These are phyloP conservation scores for Cytospora schulzeri DNA, from an alignment of 2,329 filamentous ascomycete genomes.

Conservation along the genomic window DNA sequence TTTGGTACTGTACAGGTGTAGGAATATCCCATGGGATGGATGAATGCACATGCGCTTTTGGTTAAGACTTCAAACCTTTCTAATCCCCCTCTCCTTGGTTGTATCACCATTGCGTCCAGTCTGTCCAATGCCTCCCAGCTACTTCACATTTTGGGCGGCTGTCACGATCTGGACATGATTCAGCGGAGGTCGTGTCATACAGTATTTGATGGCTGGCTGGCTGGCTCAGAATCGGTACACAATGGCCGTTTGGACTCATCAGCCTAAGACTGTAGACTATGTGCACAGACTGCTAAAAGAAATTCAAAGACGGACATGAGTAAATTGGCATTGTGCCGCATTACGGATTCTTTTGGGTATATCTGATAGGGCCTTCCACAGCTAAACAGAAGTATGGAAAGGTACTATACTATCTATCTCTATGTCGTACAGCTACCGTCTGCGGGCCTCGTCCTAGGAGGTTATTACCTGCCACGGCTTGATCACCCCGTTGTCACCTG, in stretches of 20 bases:
- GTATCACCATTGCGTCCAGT: neutral
- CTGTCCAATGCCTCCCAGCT: neutral
- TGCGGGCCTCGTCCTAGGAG: constrained; percentile 3
- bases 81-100: neutral
- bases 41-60: constrained; percentile 21
- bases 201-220: neutral
- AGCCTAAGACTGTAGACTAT: neutral
- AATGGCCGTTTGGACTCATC: neutral
- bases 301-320: neutral
- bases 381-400: neutral
- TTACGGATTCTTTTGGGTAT: neutral
- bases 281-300: neutral
- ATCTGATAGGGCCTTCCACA: neutral
- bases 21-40: constrained; percentile 21
- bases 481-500: constrained; percentile 88
- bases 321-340: neutral
- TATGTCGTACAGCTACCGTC: neutral
- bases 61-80: constrained; percentile 2
- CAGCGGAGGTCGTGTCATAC: neutral
- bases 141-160: neutral
- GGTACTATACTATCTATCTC: neutral
- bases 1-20: constrained; percentile 18
- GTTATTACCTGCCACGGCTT: constrained; percentile 69
- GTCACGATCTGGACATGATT: neutral
- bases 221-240: neutral